phyloP scores from a whole-genome alignment of 345 rosid species.

The Pseudoturritis turrita region DNA sequence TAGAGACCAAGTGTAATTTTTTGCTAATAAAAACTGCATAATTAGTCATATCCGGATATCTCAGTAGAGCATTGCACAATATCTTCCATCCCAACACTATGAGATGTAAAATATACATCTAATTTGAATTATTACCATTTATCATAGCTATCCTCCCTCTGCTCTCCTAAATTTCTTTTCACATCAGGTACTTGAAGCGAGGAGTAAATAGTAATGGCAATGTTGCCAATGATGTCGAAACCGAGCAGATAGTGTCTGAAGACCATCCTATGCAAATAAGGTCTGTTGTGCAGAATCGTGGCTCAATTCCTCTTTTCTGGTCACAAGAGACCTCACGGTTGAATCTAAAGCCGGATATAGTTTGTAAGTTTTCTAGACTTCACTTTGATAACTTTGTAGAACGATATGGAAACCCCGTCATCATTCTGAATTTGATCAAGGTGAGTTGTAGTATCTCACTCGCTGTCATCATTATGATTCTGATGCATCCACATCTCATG shows the following conservation, averaged over 20 bases:
- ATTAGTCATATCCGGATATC: background rate
- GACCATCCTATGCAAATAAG: slow-evolving; percentile 64
- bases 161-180: background rate
- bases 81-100: background rate
- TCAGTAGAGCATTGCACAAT: background rate
- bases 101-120: background rate
- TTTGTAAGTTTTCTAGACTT: slow-evolving; percentile 74
- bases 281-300: slow-evolving; percentile 91
- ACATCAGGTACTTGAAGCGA: slow-evolving; percentile 78
- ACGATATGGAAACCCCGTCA: slow-evolving; percentile 93
- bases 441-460: slow-evolving; percentile 30
- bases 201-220: slow-evolving; percentile 85
- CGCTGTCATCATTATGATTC: background rate
- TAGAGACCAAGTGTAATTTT: background rate
- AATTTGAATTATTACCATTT: background rate
- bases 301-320: slow-evolving; percentile 96
- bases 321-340: slow-evolving; percentile 94
- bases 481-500: background rate
- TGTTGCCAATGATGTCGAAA: slow-evolving; percentile 97
- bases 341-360: slow-evolving; percentile 87
- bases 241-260: slow-evolving; percentile 86
- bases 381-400: slow-evolving; percentile 83
- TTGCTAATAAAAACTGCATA: background rate
- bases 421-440: slow-evolving; percentile 87
- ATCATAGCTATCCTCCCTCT: background rate